These are phyloP conservation scores for Emydomyces testavorans DNA, from an alignment of 2,329 filamentous ascomycete genomes.

Conservation along the genomic window DNA sequence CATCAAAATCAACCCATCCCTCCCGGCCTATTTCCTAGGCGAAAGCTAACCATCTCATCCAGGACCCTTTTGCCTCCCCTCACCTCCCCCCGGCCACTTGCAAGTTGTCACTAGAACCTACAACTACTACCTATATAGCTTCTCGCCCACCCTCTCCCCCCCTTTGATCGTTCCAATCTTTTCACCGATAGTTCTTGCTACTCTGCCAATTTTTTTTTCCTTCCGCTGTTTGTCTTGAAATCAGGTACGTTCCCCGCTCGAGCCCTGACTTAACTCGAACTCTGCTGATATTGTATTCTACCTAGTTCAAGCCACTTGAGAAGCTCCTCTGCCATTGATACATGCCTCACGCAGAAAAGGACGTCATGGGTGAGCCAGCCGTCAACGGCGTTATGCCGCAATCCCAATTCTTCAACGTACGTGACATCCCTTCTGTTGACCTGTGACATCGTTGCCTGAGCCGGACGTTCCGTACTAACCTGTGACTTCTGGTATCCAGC, in stretches of 20 bases:
- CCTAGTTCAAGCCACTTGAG: not conserved
- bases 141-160: not conserved
- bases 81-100: not conserved
- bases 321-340: not conserved
- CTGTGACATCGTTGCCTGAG: slow-evolving; percentile 23
- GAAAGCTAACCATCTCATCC: not conserved
- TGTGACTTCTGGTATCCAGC: slow-evolving; percentile 42
- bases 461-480: not conserved
- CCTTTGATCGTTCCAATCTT: too few relatives aligned
- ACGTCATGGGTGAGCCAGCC: slow-evolving; percentile 37
- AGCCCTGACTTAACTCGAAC: not conserved
- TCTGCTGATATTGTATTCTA: not conserved
- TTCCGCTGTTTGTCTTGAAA: not conserved
- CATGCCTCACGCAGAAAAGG: slow-evolving; percentile 17
- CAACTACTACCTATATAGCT: not conserved
- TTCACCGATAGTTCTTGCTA: not conserved
- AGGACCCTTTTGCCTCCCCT: slow-evolving; percentile 1
- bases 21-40: slow-evolving; percentile 4
- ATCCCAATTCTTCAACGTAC: slow-evolving; percentile 38
- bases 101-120: too few relatives aligned
- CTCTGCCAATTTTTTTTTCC: not conserved
- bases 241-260: not conserved
- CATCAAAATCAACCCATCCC: too few relatives aligned
- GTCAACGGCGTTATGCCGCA: slow-evolving; percentile 42
- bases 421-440: slow-evolving; percentile 34